A percentile compares a stretch with the other conserved stretches of the same genome.
Conservation (phyloP, 129 eudicot species). For the Dittrichia graveolens region DNA sequence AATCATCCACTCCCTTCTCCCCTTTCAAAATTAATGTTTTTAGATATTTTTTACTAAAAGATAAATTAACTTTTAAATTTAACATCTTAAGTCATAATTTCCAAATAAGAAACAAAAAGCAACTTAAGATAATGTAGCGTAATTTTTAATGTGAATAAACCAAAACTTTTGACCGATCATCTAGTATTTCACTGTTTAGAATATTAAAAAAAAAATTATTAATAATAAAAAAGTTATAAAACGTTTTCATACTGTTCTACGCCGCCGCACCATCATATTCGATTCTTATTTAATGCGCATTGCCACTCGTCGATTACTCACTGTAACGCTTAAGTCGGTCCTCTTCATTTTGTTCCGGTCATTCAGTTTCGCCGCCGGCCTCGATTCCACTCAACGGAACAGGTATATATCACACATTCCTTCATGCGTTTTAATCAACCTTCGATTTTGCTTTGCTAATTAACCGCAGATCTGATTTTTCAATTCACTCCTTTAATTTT, state of each 20-base stretch:
- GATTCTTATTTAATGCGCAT: conserved; percentile 18
- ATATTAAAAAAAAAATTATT: neutral
- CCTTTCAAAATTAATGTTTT: no score
- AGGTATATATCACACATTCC: neutral
- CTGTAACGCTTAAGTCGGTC: conserved; percentile 13
- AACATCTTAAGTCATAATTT: no score
- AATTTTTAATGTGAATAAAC: no score
- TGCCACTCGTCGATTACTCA: neutral
- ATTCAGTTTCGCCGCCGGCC: conserved; percentile 16
- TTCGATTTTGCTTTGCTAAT: neutral
- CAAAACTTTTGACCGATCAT: no score
- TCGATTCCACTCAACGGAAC: conserved; percentile 11
- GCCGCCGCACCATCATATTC: conserved; percentile 24
- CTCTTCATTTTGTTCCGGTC: neutral
- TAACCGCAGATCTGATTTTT: neutral
- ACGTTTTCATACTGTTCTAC: neutral
- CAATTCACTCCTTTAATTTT: neutral
- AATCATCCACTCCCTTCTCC: no score
- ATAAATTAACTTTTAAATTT: no score
- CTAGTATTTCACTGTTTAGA: no score
- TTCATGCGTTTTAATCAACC: neutral
- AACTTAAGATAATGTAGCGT: no score
- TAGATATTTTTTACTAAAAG: no score
- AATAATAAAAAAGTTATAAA: neutral
- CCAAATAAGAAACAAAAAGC: no score